phyloP scores from a whole-genome alignment of 1,284 basidiomycete species.

The Bondarzewia mesenterica region DNA sequence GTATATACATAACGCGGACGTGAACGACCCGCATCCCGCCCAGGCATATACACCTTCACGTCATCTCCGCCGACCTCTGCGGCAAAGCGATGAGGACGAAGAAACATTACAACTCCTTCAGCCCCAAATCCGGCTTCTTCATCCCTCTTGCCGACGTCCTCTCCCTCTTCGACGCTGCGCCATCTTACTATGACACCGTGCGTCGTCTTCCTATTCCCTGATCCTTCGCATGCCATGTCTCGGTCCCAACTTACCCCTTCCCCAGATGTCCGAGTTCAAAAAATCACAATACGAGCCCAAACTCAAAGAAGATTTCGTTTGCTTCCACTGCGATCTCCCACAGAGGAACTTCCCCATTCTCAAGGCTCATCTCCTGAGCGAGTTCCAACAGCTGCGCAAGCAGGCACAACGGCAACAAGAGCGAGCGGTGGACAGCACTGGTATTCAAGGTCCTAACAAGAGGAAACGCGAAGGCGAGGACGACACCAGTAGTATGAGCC shows the following conservation, averaged over 20 bases:
- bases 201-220: conserved; percentile 11
- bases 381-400: conserved; percentile 42
- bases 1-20: background rate
- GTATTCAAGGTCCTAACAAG: background rate
- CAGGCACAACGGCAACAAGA: conserved; percentile 21
- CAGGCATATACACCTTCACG: conserved; percentile 84
- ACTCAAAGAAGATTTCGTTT: conserved; percentile 60
- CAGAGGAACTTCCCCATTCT: conserved; percentile 72
- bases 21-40: background rate
- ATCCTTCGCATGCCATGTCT: background rate
- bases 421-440: background rate
- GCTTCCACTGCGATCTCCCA: conserved; percentile 56
- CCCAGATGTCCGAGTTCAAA: conserved; percentile 46
- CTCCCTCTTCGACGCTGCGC: conserved; percentile 61
- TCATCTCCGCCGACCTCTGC: conserved; percentile 79
- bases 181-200: conserved; percentile 45
- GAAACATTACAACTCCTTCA: conserved; percentile 94
- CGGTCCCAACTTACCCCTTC: background rate
- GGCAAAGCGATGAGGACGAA: conserved; percentile 78
- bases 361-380: conserved; percentile 63
- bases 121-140: conserved; percentile 84
- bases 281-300: conserved; percentile 51
- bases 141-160: conserved; percentile 70
- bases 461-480: conserved; percentile 1
- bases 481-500: conserved; percentile 8